phyloP scores from a whole-genome alignment of 148 eudicot species.

The Camellia granthamiana region DNA sequence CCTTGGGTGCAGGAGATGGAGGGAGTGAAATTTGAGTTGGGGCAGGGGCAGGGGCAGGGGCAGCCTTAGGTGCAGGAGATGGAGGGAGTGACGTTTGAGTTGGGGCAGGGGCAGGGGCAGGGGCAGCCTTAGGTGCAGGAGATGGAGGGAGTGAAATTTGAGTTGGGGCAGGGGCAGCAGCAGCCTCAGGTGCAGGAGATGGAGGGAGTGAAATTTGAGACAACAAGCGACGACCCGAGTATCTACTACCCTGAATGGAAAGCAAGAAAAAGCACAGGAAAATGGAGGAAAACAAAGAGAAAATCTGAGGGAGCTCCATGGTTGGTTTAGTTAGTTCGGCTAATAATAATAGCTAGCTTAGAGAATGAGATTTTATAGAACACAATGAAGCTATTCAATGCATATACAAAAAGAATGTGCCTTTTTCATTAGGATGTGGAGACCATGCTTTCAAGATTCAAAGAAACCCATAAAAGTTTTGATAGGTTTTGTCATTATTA shows the following conservation, averaged over 20 bases:
- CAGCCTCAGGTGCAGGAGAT: conserved; percentile 40
- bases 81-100: conserved; percentile 32
- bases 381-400: neutral
- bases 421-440: conserved; percentile 10
- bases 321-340: conserved; percentile 8
- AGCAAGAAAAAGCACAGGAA: conserved; percentile 24
- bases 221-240: conserved; percentile 14
- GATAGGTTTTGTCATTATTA: conserved; percentile 19
- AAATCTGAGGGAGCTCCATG: conserved; percentile 23
- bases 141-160: conserved; percentile 39
- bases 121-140: conserved; percentile 28
- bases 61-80: conserved; percentile 35
- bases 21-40: conserved; percentile 21
- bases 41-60: too few relatives aligned
- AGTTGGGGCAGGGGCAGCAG: conserved; percentile 14
- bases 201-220: conserved; percentile 49
- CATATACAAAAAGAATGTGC: neutral
- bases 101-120: too few relatives aligned
- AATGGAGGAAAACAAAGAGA: conserved; percentile 22
- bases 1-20: conserved; percentile 40
- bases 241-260: conserved; percentile 40
- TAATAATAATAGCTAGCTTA: neutral
- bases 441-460: neutral
- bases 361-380: conserved; percentile 11
- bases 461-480: neutral